Base-by-base conservation (phyloP, 2,329 filamentous ascomycete genomes). In the Byssochlamys sp. region DNA sequence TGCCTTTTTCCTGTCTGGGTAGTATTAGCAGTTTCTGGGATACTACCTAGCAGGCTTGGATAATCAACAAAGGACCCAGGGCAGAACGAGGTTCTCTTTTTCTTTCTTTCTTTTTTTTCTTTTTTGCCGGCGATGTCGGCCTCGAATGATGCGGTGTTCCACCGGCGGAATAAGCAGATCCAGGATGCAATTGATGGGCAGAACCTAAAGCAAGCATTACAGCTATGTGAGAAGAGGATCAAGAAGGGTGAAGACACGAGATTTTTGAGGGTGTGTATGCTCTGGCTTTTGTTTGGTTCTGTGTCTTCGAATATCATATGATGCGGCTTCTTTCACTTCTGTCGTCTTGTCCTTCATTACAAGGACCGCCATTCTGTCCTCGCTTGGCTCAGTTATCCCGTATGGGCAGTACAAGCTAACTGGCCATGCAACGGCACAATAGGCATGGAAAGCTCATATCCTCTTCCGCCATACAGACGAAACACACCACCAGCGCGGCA, bases 241-340 rank as follows among this genome's bases (percentile, higher is more conserved):
- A 81, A 84, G 70, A 85, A 85, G 63, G 76, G 76, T 33, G 76
- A 79, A 61, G 70, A 76, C 57, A 75, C 74, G 4, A 65, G 69
- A 3, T 76, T 75, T 58, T 58, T 77, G 31, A 72, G 66, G 62
- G 75, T 74, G 56, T 60, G 69, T 63, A 45, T 45, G 14, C 39
- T 6, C n/a, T 25, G 26, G 29, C 5, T 52, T 35, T 25, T 6
- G 29, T 31, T 49, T 53, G 31, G 39, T 56, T n/a, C n/a, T 50
- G 35, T n/a, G 53, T 26, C 10, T 26, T 25, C 39, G 14, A 10
- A 24, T 45, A 4, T 45, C 19, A 19, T 45, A 45, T n/a, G 19
- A 45, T 19, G 39, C n/a, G 39, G 14, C 7, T 14, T n/a, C 19
- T 14, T 19, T 19, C 19, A 9, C 19, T 5, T 9, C 1, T 45